Evolutionary conservation across 257 asterid species (phyloP), one percentile per base, ranked within the genome.

Genomic region (Nicotiana otophora): DNA sequence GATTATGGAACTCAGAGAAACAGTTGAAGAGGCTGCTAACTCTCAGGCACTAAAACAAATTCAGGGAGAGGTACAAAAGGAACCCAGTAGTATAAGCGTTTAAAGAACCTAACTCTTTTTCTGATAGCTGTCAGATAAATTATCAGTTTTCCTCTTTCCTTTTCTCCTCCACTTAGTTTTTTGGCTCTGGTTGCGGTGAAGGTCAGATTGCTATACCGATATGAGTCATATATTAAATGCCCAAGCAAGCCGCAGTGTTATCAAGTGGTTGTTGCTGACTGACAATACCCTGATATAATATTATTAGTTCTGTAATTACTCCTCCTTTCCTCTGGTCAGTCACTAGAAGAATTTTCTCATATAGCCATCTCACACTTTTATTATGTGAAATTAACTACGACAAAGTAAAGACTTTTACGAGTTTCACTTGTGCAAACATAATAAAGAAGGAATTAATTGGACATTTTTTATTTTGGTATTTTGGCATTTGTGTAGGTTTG

Each of bases 1-100:
- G 99, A 87, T 95, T 78, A 87, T 95, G 94, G 98, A 95, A 84
- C 85, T 95, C 31, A 92, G 99, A 88, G 99, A 94, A 88, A 87
- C 93, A 46, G 94, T 95, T 68, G 98, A 94, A n/a, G 99, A 92
- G 84, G 96, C 99, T 15, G 86, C 81, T 61, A 95, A 90, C 53
- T 57, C 86, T 33, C 84, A 84, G 80, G 87, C 93, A 63, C 84
- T 95, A 51, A 90, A 88, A 82, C 87, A 89, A 85, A 93, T 96
- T 83, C 95, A 93, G 84, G 90, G 84, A 61, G 90, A 93, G 98
- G 98, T 94, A 86, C 46, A 83, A 26, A 10, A 36, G 55, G 1
- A 4, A 53, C 2, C 5, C 10, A 34, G 28, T 19, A 34, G 53
- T 68, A 68, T 68, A 68, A 19, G 19, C 10, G 0, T 34, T 36